Evolutionary conservation across 2,329 filamentous ascomycete genomes (phyloP), one percentile per base, ranked within the genome.

Genomic region (Aspergillus thermomutatus): DNA sequence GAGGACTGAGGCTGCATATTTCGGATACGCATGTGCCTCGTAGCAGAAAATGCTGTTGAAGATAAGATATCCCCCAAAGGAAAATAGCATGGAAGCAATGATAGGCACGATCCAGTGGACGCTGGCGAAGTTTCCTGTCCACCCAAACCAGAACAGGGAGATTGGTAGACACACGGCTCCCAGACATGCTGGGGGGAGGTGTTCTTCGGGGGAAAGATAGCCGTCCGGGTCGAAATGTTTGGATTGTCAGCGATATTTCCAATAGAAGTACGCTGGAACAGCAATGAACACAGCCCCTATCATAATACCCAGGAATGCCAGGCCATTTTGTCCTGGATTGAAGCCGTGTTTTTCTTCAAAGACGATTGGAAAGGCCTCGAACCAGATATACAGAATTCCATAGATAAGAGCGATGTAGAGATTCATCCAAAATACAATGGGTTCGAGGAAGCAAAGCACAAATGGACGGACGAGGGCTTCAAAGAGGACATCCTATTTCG

Each of bases 341-440:
- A 79, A 69, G 1, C 71, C 60, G 43, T 65, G 60, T 4, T 58
- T 60, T 8, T 61, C 57, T n/a, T 47, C 17, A 17, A 68, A 68
- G n/a, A 68, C 56, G 3, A 66, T 65, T 0, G 67, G 66, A 26
- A 66, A 68, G 1, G 82, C 83, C 69, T 90, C 87, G 78, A 69
- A 66, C 54, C 58, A 66, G 34, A 65, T 62, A 27, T 67, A 68
- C 0, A 69, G 54, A n/a, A 66, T 65, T 14, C 65, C 65, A 31
- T 66, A 69, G 14, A 67, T 64, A 0, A 69, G 53, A 11, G 60
- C 46, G 11, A 65, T 66, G 40, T 66, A 66, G 11, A 68, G 59
- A 34, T 65, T 65, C 2, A 67, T 48, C 4, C 65, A 11, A 7
- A 64, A 14, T 10, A 68, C 59, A 19, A 68, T 64, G 2, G 62